Percentiles rank a stretch among this genome's conserved stretches.
Conservation (phyloP, 176 grass and related monocot genomes). For the Triticum turgidum region DNA sequence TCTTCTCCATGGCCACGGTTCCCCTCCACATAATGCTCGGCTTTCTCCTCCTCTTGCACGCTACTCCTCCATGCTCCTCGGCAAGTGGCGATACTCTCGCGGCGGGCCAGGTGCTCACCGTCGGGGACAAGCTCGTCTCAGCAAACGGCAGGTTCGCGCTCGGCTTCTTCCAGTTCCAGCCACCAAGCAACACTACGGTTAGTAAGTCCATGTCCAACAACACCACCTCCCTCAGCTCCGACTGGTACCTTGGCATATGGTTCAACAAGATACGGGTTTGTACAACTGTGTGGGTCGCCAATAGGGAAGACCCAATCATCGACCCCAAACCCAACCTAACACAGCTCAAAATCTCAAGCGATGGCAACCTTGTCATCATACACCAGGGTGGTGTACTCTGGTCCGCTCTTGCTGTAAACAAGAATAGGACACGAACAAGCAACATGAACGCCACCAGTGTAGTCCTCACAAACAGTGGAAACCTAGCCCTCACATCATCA, state of each 20-base stretch:
- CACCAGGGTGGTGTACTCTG: slow-evolving; percentile 7
- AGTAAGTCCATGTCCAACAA: neutral
- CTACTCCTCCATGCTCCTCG: neutral
- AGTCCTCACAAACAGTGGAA: slow-evolving; percentile 24
- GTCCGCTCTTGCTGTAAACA: neutral
- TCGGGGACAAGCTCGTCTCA: slow-evolving; percentile 49
- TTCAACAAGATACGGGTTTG: neutral
- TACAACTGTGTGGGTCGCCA: neutral
- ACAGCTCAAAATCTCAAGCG: slow-evolving; percentile 29
- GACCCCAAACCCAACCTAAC: neutral
- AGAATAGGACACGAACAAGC: neutral
- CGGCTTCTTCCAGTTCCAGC: slow-evolving; percentile 37
- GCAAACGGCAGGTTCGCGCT: slow-evolving; percentile 42
- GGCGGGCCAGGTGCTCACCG: neutral
- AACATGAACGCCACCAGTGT: neutral
- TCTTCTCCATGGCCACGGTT: neutral
- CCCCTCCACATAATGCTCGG: neutral
- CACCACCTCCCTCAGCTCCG: neutral
- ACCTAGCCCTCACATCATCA: slow-evolving; percentile 28
- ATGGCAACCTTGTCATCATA: slow-evolving; percentile 32
- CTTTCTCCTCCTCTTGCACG: neutral
- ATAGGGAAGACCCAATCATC: neutral
- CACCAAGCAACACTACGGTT: neutral
- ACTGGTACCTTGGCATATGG: slow-evolving; percentile 19
- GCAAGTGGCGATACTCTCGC: neutral